Conservation (phyloP, 2,329 filamentous ascomycete species). For the Thyridium curvatum region DNA sequence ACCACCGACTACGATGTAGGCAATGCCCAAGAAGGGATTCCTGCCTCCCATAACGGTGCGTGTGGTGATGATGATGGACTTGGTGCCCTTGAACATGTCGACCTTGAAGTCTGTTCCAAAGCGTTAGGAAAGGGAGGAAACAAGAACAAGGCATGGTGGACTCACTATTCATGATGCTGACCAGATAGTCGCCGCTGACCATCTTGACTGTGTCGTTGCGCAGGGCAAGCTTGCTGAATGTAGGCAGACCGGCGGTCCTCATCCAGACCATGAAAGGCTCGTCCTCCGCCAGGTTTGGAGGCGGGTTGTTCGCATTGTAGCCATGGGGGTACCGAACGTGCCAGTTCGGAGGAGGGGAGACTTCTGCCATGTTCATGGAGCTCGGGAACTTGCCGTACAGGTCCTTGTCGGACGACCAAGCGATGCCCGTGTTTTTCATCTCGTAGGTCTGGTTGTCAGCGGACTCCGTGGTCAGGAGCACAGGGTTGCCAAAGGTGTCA, state of each 20-base stretch:
- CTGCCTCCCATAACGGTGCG: constrained; percentile 89
- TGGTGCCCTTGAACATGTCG: constrained; percentile 73
- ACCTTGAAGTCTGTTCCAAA: constrained; percentile 67
- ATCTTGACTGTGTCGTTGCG: constrained; percentile 70
- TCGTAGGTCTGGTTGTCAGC: constrained; percentile 51
- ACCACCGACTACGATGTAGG: constrained; percentile 89
- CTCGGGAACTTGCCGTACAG: constrained; percentile 56
- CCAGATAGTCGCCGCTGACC: constrained; percentile 63
- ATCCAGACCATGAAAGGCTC: constrained; percentile 98
- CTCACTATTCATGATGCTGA: constrained; percentile 76
- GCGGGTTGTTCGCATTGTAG: constrained; percentile 59
- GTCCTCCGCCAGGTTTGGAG: constrained; percentile 67
- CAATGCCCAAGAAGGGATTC: constrained; percentile 94
- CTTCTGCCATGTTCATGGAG: constrained; percentile 59
- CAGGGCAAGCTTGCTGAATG: constrained; percentile 88
- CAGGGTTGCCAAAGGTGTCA: constrained; percentile 71
- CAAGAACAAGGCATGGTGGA: constrained; percentile 10
- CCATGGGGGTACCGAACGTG: constrained; percentile 58
- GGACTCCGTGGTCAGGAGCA: constrained; percentile 43
- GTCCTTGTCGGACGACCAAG: constrained; percentile 77
- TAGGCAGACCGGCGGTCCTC: constrained; percentile 88
- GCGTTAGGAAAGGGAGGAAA: constrained; percentile 4
- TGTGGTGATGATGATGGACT: constrained; percentile 84
- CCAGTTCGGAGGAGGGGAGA: constrained; percentile 88
- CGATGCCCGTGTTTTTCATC: constrained; percentile 73